phyloP scores from a whole-genome alignment of 371 early-diverging fungal genomes.

The Lichtheimia ramosa region DNA sequence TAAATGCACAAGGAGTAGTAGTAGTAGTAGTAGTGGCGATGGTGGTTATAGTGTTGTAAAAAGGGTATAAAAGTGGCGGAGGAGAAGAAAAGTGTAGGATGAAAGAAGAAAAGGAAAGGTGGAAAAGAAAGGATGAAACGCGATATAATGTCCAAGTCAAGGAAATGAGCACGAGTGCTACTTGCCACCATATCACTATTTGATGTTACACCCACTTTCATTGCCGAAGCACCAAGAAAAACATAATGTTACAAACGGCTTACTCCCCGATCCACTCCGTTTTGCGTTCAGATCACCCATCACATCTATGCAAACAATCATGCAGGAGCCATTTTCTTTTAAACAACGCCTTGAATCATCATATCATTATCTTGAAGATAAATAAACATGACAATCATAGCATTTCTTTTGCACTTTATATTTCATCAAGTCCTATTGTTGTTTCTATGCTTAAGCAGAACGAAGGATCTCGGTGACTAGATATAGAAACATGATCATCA shows the following conservation, averaged over 20 bases:
- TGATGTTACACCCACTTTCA: constrained; percentile 77
- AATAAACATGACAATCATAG: not conserved
- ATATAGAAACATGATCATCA: not conserved
- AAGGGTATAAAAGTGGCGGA: not conserved
- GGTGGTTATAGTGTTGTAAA: not conserved
- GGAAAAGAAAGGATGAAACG: not conserved
- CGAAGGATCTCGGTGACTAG: constrained; percentile 58
- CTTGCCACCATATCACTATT: constrained; percentile 37
- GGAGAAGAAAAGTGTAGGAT: no score
- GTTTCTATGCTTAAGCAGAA: constrained; percentile 52
- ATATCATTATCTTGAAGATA: no score
- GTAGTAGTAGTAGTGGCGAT: not conserved
- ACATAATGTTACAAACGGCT: not conserved
- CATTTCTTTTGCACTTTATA: not conserved
- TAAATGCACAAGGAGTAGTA: not conserved
- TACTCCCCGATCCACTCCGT: not conserved
- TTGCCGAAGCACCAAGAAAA: constrained; percentile 58
- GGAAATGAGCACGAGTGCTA: constrained; percentile 1
- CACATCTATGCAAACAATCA: not conserved
- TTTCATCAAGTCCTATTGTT: not conserved
- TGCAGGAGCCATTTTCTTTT: not conserved
- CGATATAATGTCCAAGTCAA: not conserved
- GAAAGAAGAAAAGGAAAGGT: no score
- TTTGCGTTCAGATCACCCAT: constrained; percentile 1
- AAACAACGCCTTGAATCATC: not conserved